Evolutionary conservation across 169 alveolate species (phyloP), one percentile per base, ranked within the genome.

Genomic region (Eimeria necatrix): DNA sequence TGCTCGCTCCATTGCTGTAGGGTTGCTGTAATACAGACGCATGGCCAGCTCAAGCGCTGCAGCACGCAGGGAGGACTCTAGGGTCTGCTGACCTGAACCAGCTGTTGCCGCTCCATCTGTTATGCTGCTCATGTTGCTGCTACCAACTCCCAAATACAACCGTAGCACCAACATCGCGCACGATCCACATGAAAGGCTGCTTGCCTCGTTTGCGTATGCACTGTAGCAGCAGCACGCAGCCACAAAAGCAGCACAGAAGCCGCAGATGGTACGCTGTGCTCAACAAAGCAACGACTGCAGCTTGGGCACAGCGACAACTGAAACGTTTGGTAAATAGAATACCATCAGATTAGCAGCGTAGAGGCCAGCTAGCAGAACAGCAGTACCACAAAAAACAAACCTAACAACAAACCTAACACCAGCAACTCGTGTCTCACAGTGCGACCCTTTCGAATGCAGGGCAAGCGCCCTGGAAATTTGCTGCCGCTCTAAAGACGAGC

Each of bases 401-500:
- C 48, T 73, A 81, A 18, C 60, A 8, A 32, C 70, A 51, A 20
- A 70, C 49, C 52, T 48, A n/a, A 73, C 91, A 81, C 51, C 60
- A 76, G 87, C 87, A 49, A 26, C 87, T 32, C 22, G 64, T 10
- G 59, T 9, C 87, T 76, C 46, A 76, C 87, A 76, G 59, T 20
- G 49, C 87, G 41, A 76, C 49, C 64, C 87, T 20, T n/a, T 76
- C 87, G 24, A 76, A 76, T 56, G 87, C 87, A 48, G 32, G 16
- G 24, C 87, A 76, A 24, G 61, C 41, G 6, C 64, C 87, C 61
- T 49, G 59, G 61, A 8, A 76, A 20, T 32, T 26, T 14, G 87
- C 59, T 4, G 94, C 94, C 1, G 89, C 94, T 18, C 61, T 22
- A 20, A 71, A 59, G 51, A 89, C 84, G 89, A 89, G 94, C 94